Conservation (phyloP, 2,329 filamentous ascomycete species). For the Volutella citrinella region DNA sequence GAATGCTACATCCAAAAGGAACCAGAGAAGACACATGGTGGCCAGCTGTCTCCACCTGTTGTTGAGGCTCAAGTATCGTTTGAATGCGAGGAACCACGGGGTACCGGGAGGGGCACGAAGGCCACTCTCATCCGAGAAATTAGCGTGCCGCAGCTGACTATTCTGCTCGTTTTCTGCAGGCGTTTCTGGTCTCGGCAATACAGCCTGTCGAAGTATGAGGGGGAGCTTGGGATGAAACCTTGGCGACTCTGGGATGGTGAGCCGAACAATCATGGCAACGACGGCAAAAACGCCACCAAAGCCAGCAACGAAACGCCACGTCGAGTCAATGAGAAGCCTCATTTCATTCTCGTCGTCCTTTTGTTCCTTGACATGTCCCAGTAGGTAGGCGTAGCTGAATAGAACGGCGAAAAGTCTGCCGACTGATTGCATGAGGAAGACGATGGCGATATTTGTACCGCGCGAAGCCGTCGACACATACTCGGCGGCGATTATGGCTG, state of each 20-base stretch:
- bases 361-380: conserved; percentile 2
- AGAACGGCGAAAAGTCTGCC: conserved; percentile 49
- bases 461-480: conserved; percentile 25
- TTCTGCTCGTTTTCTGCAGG: too few relatives aligned
- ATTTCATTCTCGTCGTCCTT: conserved; percentile 21
- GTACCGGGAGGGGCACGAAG: too few relatives aligned
- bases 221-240: conserved; percentile 27
- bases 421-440: conserved; percentile 28
- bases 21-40: conserved; percentile 40
- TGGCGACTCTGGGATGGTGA: conserved; percentile 48
- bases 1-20: conserved; percentile 45
- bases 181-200: too few relatives aligned
- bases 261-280: conserved; percentile 28
- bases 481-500: conserved; percentile 27
- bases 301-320: conserved; percentile 48
- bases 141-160: too few relatives aligned
- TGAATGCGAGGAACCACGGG: too few relatives aligned
- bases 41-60: conserved; percentile 18
- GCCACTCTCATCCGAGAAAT: too few relatives aligned
- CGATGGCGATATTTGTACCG: conserved; percentile 23
- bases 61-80: conserved; percentile 10
- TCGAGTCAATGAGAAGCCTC: conserved; percentile 35
- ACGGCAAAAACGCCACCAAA: conserved; percentile 45
- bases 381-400: conserved; percentile 47
- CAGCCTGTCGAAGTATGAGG: too few relatives aligned